Base-by-base conservation (phyloP, 257 asterid genomes). In the Gentiana macrophylla region DNA sequence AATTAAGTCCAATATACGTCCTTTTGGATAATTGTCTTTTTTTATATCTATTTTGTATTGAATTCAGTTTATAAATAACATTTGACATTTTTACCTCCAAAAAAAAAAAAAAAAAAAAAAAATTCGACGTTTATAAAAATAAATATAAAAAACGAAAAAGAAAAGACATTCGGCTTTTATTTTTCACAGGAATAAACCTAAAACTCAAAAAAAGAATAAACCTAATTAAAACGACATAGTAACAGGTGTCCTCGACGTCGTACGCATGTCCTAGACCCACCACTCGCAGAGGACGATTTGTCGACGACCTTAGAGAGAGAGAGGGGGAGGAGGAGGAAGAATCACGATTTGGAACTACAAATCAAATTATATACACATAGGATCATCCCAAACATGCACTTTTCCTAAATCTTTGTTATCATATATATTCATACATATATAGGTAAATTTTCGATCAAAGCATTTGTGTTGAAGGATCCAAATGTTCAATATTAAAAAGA, bases 401-500 rank as follows among this genome's bases (percentile, higher is more conserved):
- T 44, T 44, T 46, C n/a, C 55, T 24, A 59, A 10, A 41, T 41
- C 6, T 41, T 5, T 41, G 9, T 1, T 5, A 41, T 41, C 6
- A 41, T 41, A 5, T 45, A 12, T 15, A 35, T 38, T 9, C 48
- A 12, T 44, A 44, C 62, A 63, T 37, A 11, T 32, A 45, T 53
- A 50, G 32, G 53, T 65, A 36, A 15, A 15, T 41, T 51, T 66
- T 52, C 12, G 49, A 55, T 55, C 63, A 65, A 57, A 10, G 5
- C 46, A 5, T 52, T 53, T 56, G 8, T 71, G 55, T 13, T 10
- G 53, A 36, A 3, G 52, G 50, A 52, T 47, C 50, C 52, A 52
- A 64, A 60, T 74, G 70, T 62, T 56, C 50, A 65, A 60, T 12
- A 55, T 67, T 55, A 64, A 70, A 77, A 80, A 75, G 78, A 70